These are phyloP conservation scores for Senna siamea DNA, from an alignment of 306 rosid genomes.

Conservation along the genomic window DNA sequence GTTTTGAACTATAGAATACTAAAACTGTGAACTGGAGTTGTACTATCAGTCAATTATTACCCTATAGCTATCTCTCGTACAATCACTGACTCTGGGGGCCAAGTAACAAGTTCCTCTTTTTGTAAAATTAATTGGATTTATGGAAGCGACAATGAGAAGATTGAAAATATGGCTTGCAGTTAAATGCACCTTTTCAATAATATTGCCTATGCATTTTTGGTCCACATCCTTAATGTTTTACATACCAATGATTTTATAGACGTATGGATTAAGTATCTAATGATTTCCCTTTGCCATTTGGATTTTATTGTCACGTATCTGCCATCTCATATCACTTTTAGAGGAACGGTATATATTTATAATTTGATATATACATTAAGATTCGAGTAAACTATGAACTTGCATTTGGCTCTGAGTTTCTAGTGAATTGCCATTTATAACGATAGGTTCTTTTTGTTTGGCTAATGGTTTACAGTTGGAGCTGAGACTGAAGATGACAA, in stretches of 20 bases:
- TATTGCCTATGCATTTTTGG: neutral
- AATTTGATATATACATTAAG: neutral
- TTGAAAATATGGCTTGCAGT: neutral
- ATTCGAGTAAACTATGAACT: neutral
- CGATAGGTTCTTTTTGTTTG: neutral
- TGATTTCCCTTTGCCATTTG: neutral
- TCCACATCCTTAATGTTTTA: neutral
- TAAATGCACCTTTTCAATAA: neutral
- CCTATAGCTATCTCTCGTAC: neutral
- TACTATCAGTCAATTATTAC: neutral
- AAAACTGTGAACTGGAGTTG: conserved; percentile 9
- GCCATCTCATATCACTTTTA: neutral
- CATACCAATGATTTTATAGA: neutral
- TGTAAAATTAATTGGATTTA: neutral
- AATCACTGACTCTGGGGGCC: neutral
- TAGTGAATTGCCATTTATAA: neutral
- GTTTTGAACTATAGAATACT: neutral
- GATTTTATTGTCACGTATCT: neutral
- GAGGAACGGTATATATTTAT: neutral
- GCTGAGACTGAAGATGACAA: conserved; percentile 56
- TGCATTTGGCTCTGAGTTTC: neutral
- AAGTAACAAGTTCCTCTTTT: neutral
- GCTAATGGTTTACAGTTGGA: conserved; percentile 55
- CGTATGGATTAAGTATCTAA: neutral
- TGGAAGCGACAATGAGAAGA: neutral